Evolutionary conservation across 768 basidiomycete species (phyloP), one percentile per base, ranked within the genome.

Genomic region (Termitomyces sp.): DNA sequence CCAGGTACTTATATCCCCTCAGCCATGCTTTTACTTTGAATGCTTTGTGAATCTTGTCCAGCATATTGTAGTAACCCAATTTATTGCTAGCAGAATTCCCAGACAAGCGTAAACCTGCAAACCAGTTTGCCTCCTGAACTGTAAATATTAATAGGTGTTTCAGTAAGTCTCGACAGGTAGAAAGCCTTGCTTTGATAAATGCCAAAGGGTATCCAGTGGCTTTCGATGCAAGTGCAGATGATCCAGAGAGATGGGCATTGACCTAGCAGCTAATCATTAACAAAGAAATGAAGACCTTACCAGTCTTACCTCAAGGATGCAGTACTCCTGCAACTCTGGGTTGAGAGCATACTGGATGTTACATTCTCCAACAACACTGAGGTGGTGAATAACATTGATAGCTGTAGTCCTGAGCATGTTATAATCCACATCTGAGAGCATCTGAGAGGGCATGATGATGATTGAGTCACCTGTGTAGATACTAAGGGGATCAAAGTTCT

Each of bases 401-500:
- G 97, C 97, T 9, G 96, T 97, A 26, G 95, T 97, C 45, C 97
- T 87, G 50, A 99, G 86, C 96, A 98, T 99, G 71, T 98, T 94
- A 79, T 97, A 98, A 71, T 98, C 97, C n/a, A 88, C 82, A 71
- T 98, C 96, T 18, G 95, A 97, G 30, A 98, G 83, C 0, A 96
- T 98, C 72, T 99, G 96, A 44, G 95, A 98, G 2, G 96, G 96
- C 8, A 96, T 96, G 32, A 98, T 83, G 64, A 99, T 96, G 67
- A 98, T 98, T 5, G 96, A 99, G 71, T 99, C 96, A 56, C 96
- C 96, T 1, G 96, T 99, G 67, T 99, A 97, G 65, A 97, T 98
- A 58, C 96, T 97, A 27, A 99, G 83, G 33, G 96, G 96, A 72
- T 99, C 96, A 65, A 99, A 99, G 79, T 99, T 99, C 96, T 98